Conservation (phyloP, 139 green algal species). For the Haematococcus lacustris region DNA sequence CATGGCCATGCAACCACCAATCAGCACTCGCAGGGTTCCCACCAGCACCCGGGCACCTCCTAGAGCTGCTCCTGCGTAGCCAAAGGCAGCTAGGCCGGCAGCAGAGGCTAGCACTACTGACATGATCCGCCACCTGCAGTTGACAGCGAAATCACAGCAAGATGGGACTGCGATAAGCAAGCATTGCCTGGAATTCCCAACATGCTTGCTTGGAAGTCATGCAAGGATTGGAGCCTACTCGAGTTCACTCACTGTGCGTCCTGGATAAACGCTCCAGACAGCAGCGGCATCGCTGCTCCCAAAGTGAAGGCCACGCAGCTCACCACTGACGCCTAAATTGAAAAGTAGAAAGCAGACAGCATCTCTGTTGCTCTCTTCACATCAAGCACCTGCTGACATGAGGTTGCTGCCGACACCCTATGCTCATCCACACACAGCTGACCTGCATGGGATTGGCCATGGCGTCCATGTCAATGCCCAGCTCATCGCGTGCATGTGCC, state of each 20-base stretch:
- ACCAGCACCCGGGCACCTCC: slow-evolving; percentile 41
- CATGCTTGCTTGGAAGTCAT: background rate
- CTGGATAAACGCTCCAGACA: slow-evolving; percentile 32
- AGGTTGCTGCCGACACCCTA: background rate
- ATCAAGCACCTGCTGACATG: background rate
- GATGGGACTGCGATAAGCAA: background rate
- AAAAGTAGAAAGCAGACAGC: too few relatives aligned
- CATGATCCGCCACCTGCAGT: slow-evolving; percentile 12
- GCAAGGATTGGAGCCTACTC: background rate
- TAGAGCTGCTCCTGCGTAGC: slow-evolving; percentile 51
- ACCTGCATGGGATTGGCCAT: slow-evolving; percentile 71
- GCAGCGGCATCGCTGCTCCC: slow-evolving; percentile 28
- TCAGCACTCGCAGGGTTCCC: slow-evolving; percentile 48
- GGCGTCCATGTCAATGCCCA: slow-evolving; percentile 85
- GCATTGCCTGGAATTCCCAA: background rate
- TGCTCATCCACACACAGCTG: slow-evolving; percentile 8
- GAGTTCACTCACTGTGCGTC: slow-evolving; percentile 4
- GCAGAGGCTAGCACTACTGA: slow-evolving; percentile 7
- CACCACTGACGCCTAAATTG: slow-evolving; percentile 24
- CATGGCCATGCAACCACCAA: slow-evolving; percentile 74
- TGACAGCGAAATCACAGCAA: background rate
- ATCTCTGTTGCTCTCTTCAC: background rate
- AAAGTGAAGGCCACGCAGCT: slow-evolving; percentile 23
- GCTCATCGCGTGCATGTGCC: slow-evolving; percentile 77
- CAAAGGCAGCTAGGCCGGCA: slow-evolving; percentile 47